Percentiles rank a stretch among this genome's conserved stretches.
Evolutionary conservation across 805 yeast species (phyloP).

Genomic region (Zygoascus biomembranicola): DNA sequence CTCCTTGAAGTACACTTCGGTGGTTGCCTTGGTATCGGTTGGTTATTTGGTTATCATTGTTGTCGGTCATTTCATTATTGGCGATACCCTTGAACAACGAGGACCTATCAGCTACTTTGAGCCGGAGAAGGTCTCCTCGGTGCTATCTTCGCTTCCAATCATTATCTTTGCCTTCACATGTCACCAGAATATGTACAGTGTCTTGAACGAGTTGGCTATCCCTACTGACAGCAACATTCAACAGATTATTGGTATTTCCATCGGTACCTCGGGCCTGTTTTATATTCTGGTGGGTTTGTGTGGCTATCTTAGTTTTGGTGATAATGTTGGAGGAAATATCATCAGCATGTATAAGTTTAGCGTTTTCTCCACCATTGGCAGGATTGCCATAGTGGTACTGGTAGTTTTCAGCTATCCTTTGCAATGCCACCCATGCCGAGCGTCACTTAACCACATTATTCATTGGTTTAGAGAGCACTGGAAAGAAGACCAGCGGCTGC

Average conservation of each 20-base stretch:
- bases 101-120: slow-evolving; percentile 44
- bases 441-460: slow-evolving; percentile 66
- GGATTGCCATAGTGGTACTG: slow-evolving; percentile 69
- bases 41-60: slow-evolving; percentile 69
- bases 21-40: slow-evolving; percentile 75
- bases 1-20: slow-evolving; percentile 76
- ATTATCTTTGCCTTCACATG: slow-evolving; percentile 93
- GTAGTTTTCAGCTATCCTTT: slow-evolving; percentile 82
- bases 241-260: slow-evolving; percentile 43
- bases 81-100: slow-evolving; percentile 43
- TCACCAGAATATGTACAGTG: slow-evolving; percentile 89
- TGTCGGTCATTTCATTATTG: slow-evolving; percentile 53
- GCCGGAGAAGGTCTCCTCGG: slow-evolving; percentile 36
- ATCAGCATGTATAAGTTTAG: slow-evolving; percentile 66
- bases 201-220: slow-evolving; percentile 69
- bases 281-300: slow-evolving; percentile 68
- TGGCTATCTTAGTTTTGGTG: slow-evolving; percentile 86
- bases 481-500: neutral
- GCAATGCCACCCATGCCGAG: slow-evolving; percentile 85
- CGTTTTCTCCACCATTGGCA: slow-evolving; percentile 63
- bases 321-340: slow-evolving; percentile 67
- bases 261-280: slow-evolving; percentile 50
- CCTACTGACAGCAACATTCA: slow-evolving; percentile 41
- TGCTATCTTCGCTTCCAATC: slow-evolving; percentile 78
- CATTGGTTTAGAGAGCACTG: slow-evolving; percentile 35